A percentile compares a stretch with the other conserved stretches of the same genome.
phyloP scores from a whole-genome alignment of 495 filamentous ascomycete genomes.

The Evansstolkia leycettana region DNA sequence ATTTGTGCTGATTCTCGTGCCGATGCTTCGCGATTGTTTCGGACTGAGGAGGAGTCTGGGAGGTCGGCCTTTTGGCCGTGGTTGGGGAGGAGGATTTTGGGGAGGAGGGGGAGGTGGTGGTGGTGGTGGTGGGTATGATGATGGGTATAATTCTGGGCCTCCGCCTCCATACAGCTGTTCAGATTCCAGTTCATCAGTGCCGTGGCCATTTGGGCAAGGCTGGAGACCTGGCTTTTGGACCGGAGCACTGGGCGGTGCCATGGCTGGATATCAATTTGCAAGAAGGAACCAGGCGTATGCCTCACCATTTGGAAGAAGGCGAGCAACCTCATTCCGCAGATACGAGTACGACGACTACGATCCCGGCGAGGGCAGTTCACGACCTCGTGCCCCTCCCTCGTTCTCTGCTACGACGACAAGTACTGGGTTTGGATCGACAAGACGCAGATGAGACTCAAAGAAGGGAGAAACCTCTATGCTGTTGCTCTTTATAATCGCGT shows the following conservation, averaged over 20 bases:
- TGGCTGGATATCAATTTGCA: slow-evolving; percentile 58
- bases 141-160: slow-evolving; percentile 38
- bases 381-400: slow-evolving; percentile 31
- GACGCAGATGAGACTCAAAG: slow-evolving; percentile 45
- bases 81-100: slow-evolving; percentile 21
- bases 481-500: too few species aligned
- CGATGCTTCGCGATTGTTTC: slow-evolving; percentile 11
- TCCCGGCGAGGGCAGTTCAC: slow-evolving; percentile 39
- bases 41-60: slow-evolving; percentile 8
- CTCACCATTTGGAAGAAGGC: slow-evolving; percentile 9
- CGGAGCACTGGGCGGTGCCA: slow-evolving; percentile 59
- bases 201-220: slow-evolving; percentile 24
- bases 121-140: slow-evolving; percentile 36
- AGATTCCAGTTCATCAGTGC: slow-evolving; percentile 23
- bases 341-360: slow-evolving; percentile 12
- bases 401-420: slow-evolving; percentile 50
- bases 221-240: slow-evolving; percentile 89
- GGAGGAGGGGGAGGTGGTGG: slow-evolving; percentile 36
- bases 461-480: too few species aligned
- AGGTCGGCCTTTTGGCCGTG: slow-evolving; percentile 6
- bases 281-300: slow-evolving; percentile 22
- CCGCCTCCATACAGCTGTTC: slow-evolving; percentile 50
- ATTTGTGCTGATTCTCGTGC: slow-evolving; percentile 19
- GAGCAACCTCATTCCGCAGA: slow-evolving; percentile 10
- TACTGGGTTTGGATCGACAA: slow-evolving; percentile 86